Conservation (phyloP, 768 basidiomycete species). For the Trametes elegans region DNA sequence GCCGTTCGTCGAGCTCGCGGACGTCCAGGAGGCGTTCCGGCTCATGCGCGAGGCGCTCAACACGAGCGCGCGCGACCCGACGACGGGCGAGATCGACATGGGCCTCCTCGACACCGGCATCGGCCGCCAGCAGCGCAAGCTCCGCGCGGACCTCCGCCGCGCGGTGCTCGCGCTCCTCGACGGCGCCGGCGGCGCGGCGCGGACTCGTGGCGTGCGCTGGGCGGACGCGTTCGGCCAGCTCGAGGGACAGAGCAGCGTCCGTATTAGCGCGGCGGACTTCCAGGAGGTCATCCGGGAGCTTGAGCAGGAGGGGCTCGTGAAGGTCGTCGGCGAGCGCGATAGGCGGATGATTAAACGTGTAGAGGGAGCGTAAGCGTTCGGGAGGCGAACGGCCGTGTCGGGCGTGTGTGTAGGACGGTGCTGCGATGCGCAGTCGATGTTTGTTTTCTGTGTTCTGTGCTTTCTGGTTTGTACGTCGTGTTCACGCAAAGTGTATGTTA, state of each 20-base stretch:
- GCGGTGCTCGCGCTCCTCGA: constrained; percentile 73
- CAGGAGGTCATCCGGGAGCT: constrained; percentile 70
- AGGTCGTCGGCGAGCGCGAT: constrained; percentile 85
- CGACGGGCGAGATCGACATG: constrained; percentile 97
- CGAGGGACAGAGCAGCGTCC: constrained; percentile 81
- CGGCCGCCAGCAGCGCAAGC: constrained; percentile 77
- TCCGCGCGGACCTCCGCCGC: constrained; percentile 87
- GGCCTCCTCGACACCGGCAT: constrained; percentile 93
- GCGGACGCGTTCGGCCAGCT: constrained; percentile 75
- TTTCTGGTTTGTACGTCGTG: too few species aligned
- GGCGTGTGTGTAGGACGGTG: not conserved
- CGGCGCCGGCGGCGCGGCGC: constrained; percentile 42
- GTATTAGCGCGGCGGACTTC: constrained; percentile 80
- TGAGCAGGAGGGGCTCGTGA: constrained; percentile 85
- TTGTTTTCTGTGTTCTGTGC: too few species aligned
- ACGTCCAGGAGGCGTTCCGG: constrained; percentile 90
- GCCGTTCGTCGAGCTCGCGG: constrained; percentile 77
- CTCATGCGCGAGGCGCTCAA: constrained; percentile 96
- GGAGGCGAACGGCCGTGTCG: not conserved
- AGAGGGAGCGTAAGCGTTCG: constrained; percentile 37
- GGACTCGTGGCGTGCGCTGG: constrained; percentile 72
- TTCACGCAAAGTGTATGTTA: too few species aligned
- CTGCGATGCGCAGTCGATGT: too few species aligned
- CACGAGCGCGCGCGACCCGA: constrained; percentile 92
- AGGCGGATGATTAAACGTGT: constrained; percentile 74